phyloP scores from a whole-genome alignment of 1,139 yeast genomes.

The Blastobotrys raffinosifermentans region DNA sequence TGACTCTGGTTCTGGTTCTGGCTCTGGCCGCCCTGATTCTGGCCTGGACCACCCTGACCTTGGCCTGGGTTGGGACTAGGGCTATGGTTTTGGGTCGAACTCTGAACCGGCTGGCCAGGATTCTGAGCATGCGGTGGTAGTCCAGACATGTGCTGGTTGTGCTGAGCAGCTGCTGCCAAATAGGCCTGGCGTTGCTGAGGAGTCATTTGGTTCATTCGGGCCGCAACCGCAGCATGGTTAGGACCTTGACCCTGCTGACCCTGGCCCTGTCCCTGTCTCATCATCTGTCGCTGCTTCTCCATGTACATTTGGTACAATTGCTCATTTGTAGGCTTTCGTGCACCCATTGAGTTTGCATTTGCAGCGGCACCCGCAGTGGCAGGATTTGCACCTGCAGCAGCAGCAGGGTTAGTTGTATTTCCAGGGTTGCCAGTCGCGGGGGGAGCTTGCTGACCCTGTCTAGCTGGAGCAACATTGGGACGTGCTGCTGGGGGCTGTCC shows the following conservation, averaged over 20 bases:
- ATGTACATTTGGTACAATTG: constrained; percentile 4
- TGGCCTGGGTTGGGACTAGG: constrained; percentile 1
- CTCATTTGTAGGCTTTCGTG: too few relatives aligned
- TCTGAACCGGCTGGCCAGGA: constrained; percentile 7
- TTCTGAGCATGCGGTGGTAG: constrained; percentile 4
- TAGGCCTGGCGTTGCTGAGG: constrained; percentile 9
- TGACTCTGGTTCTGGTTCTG: constrained; percentile 5
- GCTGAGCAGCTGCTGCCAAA: constrained; percentile 3
- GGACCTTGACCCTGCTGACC: constrained; percentile 5
- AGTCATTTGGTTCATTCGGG: constrained; percentile 7
- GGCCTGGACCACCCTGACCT: constrained; percentile 12
- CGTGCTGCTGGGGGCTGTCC: constrained; percentile 6
- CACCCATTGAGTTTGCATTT: too few relatives aligned
- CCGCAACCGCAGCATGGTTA: constrained; percentile 9
- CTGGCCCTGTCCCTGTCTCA: constrained; percentile 4
- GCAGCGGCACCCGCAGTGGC: too few relatives aligned
- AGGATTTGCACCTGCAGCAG: constrained; percentile 6
- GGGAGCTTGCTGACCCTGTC: constrained; percentile 5
- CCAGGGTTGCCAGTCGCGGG: too few relatives aligned
- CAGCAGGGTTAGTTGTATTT: too few relatives aligned
- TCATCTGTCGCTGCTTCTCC: constrained; percentile 4
- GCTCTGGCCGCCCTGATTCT: constrained; percentile 9
- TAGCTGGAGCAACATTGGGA: constrained; percentile 9
- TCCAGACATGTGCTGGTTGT: constrained; percentile 1
- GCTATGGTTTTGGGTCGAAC: not conserved